Percentiles rank a stretch among this genome's conserved stretches.
These are phyloP conservation scores for Nicotiana sylvestris DNA, from an alignment of 257 asterid species.

Conservation along the genomic window DNA sequence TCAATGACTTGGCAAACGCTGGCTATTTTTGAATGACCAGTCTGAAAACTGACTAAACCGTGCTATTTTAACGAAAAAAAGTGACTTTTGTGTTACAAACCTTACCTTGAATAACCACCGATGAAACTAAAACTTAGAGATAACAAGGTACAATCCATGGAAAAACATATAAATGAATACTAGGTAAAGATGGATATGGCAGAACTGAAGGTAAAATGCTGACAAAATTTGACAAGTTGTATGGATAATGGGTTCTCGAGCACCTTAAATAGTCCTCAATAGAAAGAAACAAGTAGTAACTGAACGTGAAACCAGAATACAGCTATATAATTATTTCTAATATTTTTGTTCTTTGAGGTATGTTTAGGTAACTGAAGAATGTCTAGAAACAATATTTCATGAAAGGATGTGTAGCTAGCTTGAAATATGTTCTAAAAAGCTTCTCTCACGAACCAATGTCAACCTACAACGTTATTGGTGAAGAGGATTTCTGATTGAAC, in stretches of 20 bases:
- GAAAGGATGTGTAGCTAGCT: neutral
- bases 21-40: too few relatives aligned
- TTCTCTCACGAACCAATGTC: neutral
- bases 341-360: neutral
- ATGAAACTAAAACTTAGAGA: too few relatives aligned
- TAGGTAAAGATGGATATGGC: neutral
- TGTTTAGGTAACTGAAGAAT: neutral
- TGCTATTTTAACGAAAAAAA: too few relatives aligned
- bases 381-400: neutral
- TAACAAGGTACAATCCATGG: too few relatives aligned
- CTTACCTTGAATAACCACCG: too few relatives aligned
- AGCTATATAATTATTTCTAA: neutral
- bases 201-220: neutral
- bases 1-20: too few relatives aligned
- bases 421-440: neutral
- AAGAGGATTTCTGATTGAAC: neutral
- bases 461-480: conserved; percentile 3
- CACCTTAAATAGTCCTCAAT: neutral
- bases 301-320: neutral
- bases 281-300: neutral
- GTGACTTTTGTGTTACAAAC: too few relatives aligned
- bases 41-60: too few relatives aligned
- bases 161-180: too few relatives aligned
- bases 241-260: neutral
- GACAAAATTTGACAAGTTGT: neutral